Base-by-base conservation (phyloP, 2,329 filamentous ascomycete genomes). In the Rhynchosporium agropyri region DNA sequence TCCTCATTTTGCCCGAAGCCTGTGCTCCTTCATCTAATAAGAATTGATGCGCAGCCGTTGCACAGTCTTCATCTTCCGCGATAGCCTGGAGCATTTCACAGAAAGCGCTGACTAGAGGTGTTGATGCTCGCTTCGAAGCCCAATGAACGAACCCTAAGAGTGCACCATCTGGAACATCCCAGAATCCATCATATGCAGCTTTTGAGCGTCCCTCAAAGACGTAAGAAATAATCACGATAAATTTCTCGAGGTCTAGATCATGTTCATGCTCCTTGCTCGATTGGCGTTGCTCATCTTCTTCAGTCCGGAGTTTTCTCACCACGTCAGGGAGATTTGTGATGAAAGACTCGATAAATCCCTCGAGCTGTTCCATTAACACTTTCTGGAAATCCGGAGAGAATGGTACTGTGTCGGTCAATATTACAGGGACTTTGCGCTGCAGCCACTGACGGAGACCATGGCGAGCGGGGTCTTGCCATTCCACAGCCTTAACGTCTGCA, bases 311-410 rank as follows among this genome's bases (percentile, higher is more conserved):
- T 75, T 88, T 91, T 60, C 94, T 88, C 50, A 99, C 83, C 3
- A 95, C 89, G 77, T 98, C 93, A 0, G 95, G 95, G 79, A 98
- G 89, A 72, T 99, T 97, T 0, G 92, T 91, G 69, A 99, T 96
- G 74, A 97, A 96, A 4, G 90, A 89, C 73, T 98, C 94, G 7
- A 94, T 86, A 72, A 98, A 97, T 0, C 84, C 83, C 74, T 98
- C 94, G 9, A 98, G 77, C 72, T 93, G 90, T 63, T 89, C 84
- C 85, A 94, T 91, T 33, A 96, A 77, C 28, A 89, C 79, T 6
- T 81, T 74, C 66, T 90, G 89, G 73, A 98, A 92, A 68, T 87
- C 87, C 6, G 83, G 80, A 3, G 90, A 88, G 61, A 93, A 91
- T 2, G 84, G 79, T 8, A 89, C 80, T 0, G 86, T 81, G 46